A percentile compares a stretch with the other conserved stretches of the same genome.
Evolutionary conservation across 768 basidiomycete genomes (phyloP).

Genomic region (Grammothele lineata): DNA sequence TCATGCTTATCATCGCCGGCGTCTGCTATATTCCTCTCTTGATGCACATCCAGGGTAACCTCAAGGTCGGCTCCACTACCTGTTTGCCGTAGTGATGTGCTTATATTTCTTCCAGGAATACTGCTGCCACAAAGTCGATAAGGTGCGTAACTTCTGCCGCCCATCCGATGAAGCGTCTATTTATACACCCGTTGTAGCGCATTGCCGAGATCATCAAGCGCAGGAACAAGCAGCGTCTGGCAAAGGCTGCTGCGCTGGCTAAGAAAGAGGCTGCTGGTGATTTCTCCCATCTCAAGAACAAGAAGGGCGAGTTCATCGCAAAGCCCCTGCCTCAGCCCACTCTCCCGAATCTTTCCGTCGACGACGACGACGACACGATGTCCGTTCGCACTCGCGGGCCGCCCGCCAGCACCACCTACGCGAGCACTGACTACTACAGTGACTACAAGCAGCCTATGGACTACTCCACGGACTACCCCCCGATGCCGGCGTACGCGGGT

Average conservation of each 20-base stretch:
- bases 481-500: conserved; percentile 77
- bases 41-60: conserved; percentile 92
- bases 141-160: conserved; percentile 58
- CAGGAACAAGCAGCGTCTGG: conserved; percentile 80
- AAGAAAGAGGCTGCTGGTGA: conserved; percentile 91
- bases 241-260: conserved; percentile 75
- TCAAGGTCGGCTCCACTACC: conserved; percentile 72
- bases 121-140: conserved; percentile 98
- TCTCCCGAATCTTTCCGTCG: conserved; percentile 84
- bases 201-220: conserved; percentile 92
- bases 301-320: conserved; percentile 81
- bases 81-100: background rate
- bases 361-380: conserved; percentile 55
- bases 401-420: conserved; percentile 46
- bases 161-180: too few species aligned
- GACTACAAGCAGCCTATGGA: conserved; percentile 40
- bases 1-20: conserved; percentile 79
- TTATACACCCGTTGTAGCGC: conserved; percentile 51
- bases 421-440: conserved; percentile 41
- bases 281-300: conserved; percentile 87
- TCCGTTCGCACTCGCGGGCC: conserved; percentile 55
- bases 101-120: conserved; percentile 62
- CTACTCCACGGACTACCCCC: conserved; percentile 45
- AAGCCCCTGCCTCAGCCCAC: conserved; percentile 90
- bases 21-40: conserved; percentile 92